Base-by-base conservation (phyloP, 2,329 filamentous ascomycete species). In the Phialophora expanda region DNA sequence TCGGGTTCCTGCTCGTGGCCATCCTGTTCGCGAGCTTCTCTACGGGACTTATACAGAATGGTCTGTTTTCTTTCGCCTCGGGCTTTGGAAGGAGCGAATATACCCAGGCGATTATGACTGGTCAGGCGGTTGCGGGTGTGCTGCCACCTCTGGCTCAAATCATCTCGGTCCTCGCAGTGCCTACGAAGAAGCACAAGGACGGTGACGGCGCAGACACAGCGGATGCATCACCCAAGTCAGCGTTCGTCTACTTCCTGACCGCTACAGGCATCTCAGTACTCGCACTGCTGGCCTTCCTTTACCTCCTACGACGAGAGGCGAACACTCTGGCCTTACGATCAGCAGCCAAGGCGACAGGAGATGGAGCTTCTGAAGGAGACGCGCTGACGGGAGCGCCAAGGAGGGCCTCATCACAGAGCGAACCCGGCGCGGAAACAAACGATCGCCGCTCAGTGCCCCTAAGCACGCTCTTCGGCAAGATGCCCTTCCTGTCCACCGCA, bases 21-120 rank as follows among this genome's bases (percentile, higher is more conserved):
- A 93, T 97, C 4, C 89, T 90, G 67, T 80, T 82, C n/a, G 87
- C 93, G 0, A 91, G 92, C 70, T 83, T 90, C 75, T 93, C 92
- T 0, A 90, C 93, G 0, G 93, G 91, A 0, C 82, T 97, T 58
- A 90, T 93, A 71, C 95, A 98, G 79, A 98, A 98, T 77, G 95
- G 95, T 20, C 87, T 95, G 11, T 97, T 97, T 76, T 92, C 95
- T 2, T 98, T 93, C 75, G 93, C 92, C 2, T 87, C 91, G 3
- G 89, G 91, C 60, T 98, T 97, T 74, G 92, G 89, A 41, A 84
- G 91, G 59, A 87, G 90, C 22, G 91, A 95, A 77, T 99, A 98
- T 77, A 97, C 92, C 62, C 94, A 98, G 78, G 94, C 90, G 26
- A 93, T 98, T 77, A 98, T 99, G 93, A 89, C 90, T 2, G 95